A percentile compares a stretch with the other conserved stretches of the same genome.
Evolutionary conservation across 2,329 filamentous ascomycete species (phyloP).

Genomic region (Microdochium nivale): DNA sequence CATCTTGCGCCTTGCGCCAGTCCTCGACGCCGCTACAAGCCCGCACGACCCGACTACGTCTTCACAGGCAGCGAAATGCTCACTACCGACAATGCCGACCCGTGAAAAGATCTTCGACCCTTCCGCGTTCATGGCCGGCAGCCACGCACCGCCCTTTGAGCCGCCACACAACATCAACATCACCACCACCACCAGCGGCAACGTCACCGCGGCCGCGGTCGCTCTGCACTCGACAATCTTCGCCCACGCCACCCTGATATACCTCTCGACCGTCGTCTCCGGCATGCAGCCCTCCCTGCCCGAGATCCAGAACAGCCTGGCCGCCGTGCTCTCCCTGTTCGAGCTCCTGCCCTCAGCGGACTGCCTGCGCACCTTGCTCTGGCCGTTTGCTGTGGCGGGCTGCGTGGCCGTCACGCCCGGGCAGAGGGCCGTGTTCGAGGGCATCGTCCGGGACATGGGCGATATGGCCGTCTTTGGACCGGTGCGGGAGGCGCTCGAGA

Average conservation of each 20-base stretch:
- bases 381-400: slow-evolving; percentile 18
- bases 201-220: slow-evolving; percentile 1
- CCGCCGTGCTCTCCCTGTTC: slow-evolving; percentile 11
- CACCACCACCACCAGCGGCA: neutral
- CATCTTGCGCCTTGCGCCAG: slow-evolving; percentile 5
- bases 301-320: slow-evolving; percentile 11
- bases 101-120: neutral
- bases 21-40: neutral
- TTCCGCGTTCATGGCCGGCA: neutral
- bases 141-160: neutral
- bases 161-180: neutral
- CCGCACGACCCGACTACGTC: neutral
- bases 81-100: neutral
- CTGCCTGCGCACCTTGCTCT: slow-evolving; percentile 14
- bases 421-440: slow-evolving; percentile 13
- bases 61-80: neutral
- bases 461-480: slow-evolving; percentile 15
- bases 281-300: slow-evolving; percentile 12
- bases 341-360: slow-evolving; percentile 9
- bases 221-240: slow-evolving; percentile 15
- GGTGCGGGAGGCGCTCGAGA: slow-evolving; percentile 10
- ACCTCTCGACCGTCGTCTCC: slow-evolving; percentile 13
- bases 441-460: slow-evolving; percentile 12
- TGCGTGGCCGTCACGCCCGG: slow-evolving; percentile 11
- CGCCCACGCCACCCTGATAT: slow-evolving; percentile 16